A percentile compares a stretch with the other conserved stretches of the same genome.
These are phyloP conservation scores for Coriolopsis trogii DNA, from an alignment of 1,284 basidiomycete genomes.

Conservation along the genomic window DNA sequence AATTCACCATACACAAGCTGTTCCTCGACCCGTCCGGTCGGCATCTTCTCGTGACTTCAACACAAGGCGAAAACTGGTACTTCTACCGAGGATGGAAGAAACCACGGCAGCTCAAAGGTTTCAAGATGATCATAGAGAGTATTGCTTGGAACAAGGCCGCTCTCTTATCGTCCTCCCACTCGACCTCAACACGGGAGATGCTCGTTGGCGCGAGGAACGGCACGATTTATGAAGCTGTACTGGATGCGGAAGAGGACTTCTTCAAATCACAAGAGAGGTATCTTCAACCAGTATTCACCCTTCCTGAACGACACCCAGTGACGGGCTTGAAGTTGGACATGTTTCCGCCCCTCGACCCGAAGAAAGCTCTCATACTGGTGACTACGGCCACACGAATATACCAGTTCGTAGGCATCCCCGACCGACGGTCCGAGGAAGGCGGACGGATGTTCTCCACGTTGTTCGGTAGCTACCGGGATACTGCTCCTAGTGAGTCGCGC, in stretches of 20 bases:
- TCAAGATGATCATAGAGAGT: slow-evolving; percentile 89
- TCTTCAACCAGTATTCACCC: slow-evolving; percentile 76
- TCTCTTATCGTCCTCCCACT: slow-evolving; percentile 62
- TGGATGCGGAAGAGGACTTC: slow-evolving; percentile 89
- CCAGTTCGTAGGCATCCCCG: slow-evolving; percentile 80
- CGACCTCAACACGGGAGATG: slow-evolving; percentile 81
- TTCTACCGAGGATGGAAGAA: slow-evolving; percentile 82
- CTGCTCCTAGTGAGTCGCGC: slow-evolving; percentile 71
- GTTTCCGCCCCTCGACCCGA: slow-evolving; percentile 64
- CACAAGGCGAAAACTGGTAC: slow-evolving; percentile 94
- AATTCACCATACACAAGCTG: slow-evolving; percentile 76
- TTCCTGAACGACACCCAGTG: slow-evolving; percentile 80
- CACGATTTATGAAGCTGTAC: slow-evolving; percentile 81
- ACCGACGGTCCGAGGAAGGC: slow-evolving; percentile 70
- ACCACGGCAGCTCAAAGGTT: slow-evolving; percentile 75
- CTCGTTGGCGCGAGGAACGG: slow-evolving; percentile 89
- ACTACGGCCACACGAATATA: slow-evolving; percentile 92
- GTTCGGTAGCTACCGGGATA: slow-evolving; percentile 75
- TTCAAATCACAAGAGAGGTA: slow-evolving; percentile 90
- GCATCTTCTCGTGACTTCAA: slow-evolving; percentile 87
- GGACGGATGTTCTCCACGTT: slow-evolving; percentile 77
- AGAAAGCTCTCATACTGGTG: slow-evolving; percentile 71
- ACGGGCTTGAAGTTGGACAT: slow-evolving; percentile 85
- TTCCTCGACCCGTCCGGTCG: slow-evolving; percentile 92
- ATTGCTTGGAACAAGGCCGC: slow-evolving; percentile 92